Base-by-base conservation (phyloP, 257 asterid species). In the Jacaranda mimosifolia region DNA sequence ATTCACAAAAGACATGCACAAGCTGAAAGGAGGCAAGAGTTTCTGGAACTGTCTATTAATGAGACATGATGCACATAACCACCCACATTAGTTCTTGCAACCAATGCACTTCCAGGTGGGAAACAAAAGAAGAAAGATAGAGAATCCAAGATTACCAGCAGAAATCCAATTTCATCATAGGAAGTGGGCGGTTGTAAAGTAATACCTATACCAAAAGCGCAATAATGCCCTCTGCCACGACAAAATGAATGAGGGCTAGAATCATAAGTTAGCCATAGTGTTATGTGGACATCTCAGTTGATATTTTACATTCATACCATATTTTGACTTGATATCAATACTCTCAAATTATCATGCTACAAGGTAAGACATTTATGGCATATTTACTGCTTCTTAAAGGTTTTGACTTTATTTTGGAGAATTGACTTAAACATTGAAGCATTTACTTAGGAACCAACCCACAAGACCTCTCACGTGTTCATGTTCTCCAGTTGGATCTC, bases 11-110 rank as follows among this genome's bases (percentile, higher is more conserved):
- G 35, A 43, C 35, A 1, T 1, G 12, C 7, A 7, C 35, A n/a
- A 17, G 21, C 53, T 39, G 32, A 65, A 38, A 17, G 1, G 15
- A 3, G 3, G 6, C 36, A 39, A 42, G 4, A 35, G 49, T 65
- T 40, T n/a, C 18, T 40, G 26, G 42, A 36, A 14, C 38, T 68
- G 73, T 68, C 73, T 35, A 68, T 15, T 68, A 51, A 69, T 49
- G 21, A 4, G 35, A 15, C 36, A 70, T 52, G 18, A 38, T 51
- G 51, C 63, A 15, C 62, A n/a, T 35, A 52, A 70, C 35, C 75
- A 62, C 63, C 15, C 45, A 38, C 46, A 52, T 35, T 9, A 15
- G 58, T 70, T 51, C 26, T 63, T 12, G 21, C 69, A 13, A 15
- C 1, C 32, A 26, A 26, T 38, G 26, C 69, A 14, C 26, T 39